These are phyloP conservation scores for Aciculoconidium aculeatum DNA, from an alignment of 805 yeast genomes.

Conservation along the genomic window DNA sequence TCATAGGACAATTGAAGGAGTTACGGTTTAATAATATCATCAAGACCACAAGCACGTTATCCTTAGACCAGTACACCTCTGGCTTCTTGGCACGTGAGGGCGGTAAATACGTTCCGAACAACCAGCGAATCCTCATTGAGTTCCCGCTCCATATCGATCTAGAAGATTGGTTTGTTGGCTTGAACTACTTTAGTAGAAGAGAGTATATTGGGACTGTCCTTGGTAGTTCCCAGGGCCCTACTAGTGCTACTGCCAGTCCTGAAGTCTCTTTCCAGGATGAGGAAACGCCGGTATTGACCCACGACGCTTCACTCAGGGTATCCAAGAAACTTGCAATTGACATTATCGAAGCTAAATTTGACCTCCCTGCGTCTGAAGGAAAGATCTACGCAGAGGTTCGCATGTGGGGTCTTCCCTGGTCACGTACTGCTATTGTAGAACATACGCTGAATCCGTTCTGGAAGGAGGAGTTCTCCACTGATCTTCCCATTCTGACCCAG, in stretches of 20 bases:
- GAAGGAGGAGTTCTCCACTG: constrained; percentile 71
- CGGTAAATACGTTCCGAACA: constrained; percentile 23
- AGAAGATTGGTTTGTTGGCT: constrained; percentile 72
- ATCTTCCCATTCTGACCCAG: constrained; percentile 51
- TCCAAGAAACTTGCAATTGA: constrained; percentile 51
- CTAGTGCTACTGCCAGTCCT: neutral
- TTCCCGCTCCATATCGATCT: constrained; percentile 65
- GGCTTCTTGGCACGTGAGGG: constrained; percentile 31
- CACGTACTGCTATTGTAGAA: constrained; percentile 62
- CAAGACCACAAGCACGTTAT: constrained; percentile 23
- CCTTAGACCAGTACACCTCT: constrained; percentile 16
- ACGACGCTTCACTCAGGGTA: constrained; percentile 33
- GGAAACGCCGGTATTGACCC: constrained; percentile 1
- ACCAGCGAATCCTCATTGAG: constrained; percentile 45
- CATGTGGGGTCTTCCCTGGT: constrained; percentile 73
- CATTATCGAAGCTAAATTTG: constrained; percentile 60
- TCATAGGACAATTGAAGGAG: constrained; percentile 50
- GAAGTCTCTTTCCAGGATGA: neutral
- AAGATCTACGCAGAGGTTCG: constrained; percentile 63
- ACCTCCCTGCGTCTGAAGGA: constrained; percentile 15
- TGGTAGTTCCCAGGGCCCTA: too few relatives aligned
- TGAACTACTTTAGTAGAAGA: constrained; percentile 55
- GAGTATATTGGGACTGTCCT: constrained; percentile 42
- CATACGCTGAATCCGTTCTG: constrained; percentile 60
- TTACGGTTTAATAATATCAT: constrained; percentile 41